Base-by-base conservation (phyloP, 2,329 filamentous ascomycete genomes). In the Aspergillus latus region DNA sequence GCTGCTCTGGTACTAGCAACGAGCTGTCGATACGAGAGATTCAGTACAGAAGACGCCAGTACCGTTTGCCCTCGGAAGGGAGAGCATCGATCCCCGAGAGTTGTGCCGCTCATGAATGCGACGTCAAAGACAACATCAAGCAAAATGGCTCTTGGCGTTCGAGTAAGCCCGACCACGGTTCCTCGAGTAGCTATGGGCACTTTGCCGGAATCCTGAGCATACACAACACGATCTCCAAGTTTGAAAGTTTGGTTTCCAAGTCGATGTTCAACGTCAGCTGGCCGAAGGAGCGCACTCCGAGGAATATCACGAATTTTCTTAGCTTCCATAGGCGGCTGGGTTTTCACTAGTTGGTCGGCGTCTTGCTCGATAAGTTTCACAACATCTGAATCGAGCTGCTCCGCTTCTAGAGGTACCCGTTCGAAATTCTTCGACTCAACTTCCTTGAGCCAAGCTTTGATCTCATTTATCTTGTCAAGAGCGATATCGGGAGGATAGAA, bases 61-160 rank as follows among this genome's bases (percentile, higher is more conserved):
- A 99, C 92, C 0, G 94, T 97, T 71, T 94, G 92, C 51, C 94
- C 94, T 36, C 93, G 86, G 85, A 99, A 99, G 37, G 90, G 87
- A 28, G 92, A 91, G 70, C 93, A 96, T 57, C 94, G 88, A 55
- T 92, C 92, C 57, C 90, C 89, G 13, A 99, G 82, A 0, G 90
- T 94, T 1, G 92, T 97, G 60, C 94, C 94, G 68, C 92, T 96
- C 92, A 99, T 97, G 74, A 99, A 99, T 0, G 91, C 89, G 10
- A 85, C 84, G 71, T 99, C 95, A 75, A 96, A 99, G 6, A 99
- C 87, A 56, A 97, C 84, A 71, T 99, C 94, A 37, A 99, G 81
- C 56, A 97, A 82, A 46, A 90, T 84, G 28, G 88, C 88, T 54
- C 90, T 89, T 16, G 92, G 83, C 30, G 92, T 97, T 54, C 90